Evolutionary conservation across 768 basidiomycete genomes (phyloP).

Genomic region (Macrocybe gigantea): DNA sequence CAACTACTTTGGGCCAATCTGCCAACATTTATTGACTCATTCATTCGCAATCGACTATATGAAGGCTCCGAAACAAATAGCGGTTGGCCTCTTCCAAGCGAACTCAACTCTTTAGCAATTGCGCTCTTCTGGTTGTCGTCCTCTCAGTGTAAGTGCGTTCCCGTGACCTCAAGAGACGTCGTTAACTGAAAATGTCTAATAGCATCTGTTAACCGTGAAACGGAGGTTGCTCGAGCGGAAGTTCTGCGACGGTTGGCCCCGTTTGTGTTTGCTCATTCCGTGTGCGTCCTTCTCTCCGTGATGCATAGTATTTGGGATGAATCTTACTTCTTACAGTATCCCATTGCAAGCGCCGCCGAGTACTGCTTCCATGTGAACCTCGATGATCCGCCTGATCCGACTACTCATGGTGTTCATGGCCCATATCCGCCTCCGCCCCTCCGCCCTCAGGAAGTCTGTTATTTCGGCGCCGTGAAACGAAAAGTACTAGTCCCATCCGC

Average conservation of each 20-base stretch:
- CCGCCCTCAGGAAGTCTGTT: slow-evolving; percentile 23
- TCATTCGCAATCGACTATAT: slow-evolving; percentile 33
- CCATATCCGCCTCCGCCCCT: slow-evolving; percentile 23
- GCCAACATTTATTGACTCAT: slow-evolving; percentile 31
- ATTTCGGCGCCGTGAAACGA: slow-evolving; percentile 34
- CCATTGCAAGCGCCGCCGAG: slow-evolving; percentile 35
- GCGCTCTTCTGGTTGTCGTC: slow-evolving; percentile 43
- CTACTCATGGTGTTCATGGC: slow-evolving; percentile 6
- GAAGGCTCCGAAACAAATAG: slow-evolving; percentile 28
- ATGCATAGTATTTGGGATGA: background rate
- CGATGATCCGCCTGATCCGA: slow-evolving; percentile 5
- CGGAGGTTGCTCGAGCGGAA: slow-evolving; percentile 21
- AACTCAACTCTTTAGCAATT: slow-evolving; percentile 38
- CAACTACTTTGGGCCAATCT: slow-evolving; percentile 41
- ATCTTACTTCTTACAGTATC: slow-evolving; percentile 28
- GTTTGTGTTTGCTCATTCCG: slow-evolving; percentile 43
- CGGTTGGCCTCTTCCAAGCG: slow-evolving; percentile 46
- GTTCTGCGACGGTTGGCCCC: slow-evolving; percentile 33
- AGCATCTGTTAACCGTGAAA: slow-evolving; percentile 31
- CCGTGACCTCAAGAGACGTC: no score
- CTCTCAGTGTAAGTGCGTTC: slow-evolving; percentile 25
- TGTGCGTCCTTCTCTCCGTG: slow-evolving; percentile 26
- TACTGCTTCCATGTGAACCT: slow-evolving; percentile 16
- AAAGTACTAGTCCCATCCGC: slow-evolving; percentile 33
- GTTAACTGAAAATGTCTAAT: background rate